These are phyloP conservation scores for Exophiala sp. DNA, from an alignment of 2,329 filamentous ascomycete genomes.

Conservation along the genomic window DNA sequence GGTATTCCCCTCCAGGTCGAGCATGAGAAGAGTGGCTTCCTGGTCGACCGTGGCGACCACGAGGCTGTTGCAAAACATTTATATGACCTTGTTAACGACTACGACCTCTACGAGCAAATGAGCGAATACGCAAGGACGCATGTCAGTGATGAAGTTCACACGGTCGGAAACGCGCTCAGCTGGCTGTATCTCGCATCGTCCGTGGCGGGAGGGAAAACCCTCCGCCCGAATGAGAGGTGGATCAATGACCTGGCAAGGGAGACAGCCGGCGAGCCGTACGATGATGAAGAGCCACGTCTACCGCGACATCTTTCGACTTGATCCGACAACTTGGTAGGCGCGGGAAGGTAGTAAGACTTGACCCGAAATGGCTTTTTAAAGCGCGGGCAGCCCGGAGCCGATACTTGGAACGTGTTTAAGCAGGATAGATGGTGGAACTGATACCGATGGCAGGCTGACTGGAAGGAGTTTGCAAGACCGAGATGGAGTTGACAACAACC, in stretches of 20 bases:
- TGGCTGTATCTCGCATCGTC: slow-evolving; percentile 74
- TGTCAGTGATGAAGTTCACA: slow-evolving; percentile 75
- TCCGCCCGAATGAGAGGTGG: slow-evolving; percentile 60
- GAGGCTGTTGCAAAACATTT: slow-evolving; percentile 63
- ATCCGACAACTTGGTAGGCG: neutral
- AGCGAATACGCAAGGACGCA: slow-evolving; percentile 56
- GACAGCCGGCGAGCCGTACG: slow-evolving; percentile 56
- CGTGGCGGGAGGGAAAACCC: slow-evolving; percentile 52
- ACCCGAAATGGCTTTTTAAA: no score
- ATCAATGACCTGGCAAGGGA: slow-evolving; percentile 68
- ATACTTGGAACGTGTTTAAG: no score
- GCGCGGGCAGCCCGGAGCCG: no score
- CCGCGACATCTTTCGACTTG: slow-evolving; percentile 38
- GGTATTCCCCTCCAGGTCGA: slow-evolving; percentile 75
- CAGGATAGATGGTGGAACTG: no score
- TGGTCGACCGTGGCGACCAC: slow-evolving; percentile 66
- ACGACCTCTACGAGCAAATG: slow-evolving; percentile 61
- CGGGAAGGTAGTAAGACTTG: slow-evolving; percentile 27
- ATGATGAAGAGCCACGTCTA: slow-evolving; percentile 55
- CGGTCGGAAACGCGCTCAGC: slow-evolving; percentile 67
- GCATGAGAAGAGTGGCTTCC: slow-evolving; percentile 63
- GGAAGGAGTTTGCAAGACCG: no score
- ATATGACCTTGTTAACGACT: slow-evolving; percentile 59
- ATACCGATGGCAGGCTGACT: no score
- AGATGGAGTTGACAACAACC: no score